Evolutionary conservation across 306 rosid species (phyloP).

Genomic region (Citrullus mucosospermus): DNA sequence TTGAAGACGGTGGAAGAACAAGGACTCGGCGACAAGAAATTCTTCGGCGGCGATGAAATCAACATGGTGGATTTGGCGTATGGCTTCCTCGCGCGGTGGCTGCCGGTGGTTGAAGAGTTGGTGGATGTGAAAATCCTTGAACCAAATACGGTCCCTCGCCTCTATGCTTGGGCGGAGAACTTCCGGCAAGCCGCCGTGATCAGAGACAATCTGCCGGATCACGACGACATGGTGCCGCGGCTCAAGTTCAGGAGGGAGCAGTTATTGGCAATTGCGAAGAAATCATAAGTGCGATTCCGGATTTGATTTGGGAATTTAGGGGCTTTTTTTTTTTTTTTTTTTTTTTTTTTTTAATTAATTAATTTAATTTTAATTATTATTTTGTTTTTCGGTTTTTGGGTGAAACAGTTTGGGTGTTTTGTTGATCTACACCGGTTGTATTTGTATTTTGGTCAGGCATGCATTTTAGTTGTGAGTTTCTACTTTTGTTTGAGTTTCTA

Average conservation of each 20-base stretch:
- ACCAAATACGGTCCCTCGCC: conserved; percentile 16
- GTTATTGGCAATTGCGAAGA: not conserved
- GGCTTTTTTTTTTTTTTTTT: too few relatives aligned
- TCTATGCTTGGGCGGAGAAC: conserved; percentile 30
- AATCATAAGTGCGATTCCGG: not conserved
- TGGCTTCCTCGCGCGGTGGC: conserved; percentile 12
- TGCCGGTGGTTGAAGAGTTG: conserved; percentile 9
- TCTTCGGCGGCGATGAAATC: conserved; percentile 21
- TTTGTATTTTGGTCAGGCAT: too few relatives aligned
- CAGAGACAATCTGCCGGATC: conserved; percentile 25
- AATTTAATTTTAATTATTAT: too few relatives aligned
- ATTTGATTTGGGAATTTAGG: too few relatives aligned
- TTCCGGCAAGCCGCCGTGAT: conserved; percentile 31
- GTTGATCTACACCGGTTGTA: too few relatives aligned
- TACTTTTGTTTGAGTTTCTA: too few relatives aligned
- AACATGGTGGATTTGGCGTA: conserved; percentile 19
- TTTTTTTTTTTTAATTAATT: too few relatives aligned
- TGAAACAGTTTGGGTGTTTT: too few relatives aligned
- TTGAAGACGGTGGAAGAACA: conserved; percentile 14
- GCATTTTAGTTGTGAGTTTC: too few relatives aligned
- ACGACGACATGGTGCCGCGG: not conserved
- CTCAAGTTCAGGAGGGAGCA: not conserved
- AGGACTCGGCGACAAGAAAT: conserved; percentile 15
- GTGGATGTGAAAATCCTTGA: conserved; percentile 20
- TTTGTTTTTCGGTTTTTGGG: too few relatives aligned